Percentiles rank a stretch among this genome's conserved stretches.
Evolutionary conservation across 495 filamentous ascomycete genomes (phyloP).

Genomic region (Terfezia boudieri): DNA sequence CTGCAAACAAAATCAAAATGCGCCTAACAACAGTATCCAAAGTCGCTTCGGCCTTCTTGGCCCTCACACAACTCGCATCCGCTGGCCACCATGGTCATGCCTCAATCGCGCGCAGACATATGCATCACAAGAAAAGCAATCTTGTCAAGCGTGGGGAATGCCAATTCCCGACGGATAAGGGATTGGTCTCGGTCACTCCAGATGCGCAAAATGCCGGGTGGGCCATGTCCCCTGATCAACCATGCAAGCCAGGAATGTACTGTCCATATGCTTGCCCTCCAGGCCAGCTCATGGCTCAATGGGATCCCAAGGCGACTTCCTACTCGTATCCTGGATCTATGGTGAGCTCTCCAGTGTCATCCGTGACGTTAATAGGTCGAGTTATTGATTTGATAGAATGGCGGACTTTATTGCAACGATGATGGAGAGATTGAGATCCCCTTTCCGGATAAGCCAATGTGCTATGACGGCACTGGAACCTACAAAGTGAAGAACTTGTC

Average conservation of each 20-base stretch:
- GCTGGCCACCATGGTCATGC: constrained; percentile 1
- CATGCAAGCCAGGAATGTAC: constrained; percentile 43
- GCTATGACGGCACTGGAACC: constrained; percentile 44
- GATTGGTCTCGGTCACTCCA: constrained; percentile 46
- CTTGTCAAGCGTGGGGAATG: constrained; percentile 24
- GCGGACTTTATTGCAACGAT: constrained; percentile 52
- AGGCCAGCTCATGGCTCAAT: constrained; percentile 58
- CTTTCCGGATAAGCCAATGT: constrained; percentile 46
- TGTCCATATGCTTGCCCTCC: constrained; percentile 62
- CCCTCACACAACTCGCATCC: neutral
- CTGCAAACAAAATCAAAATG: neutral
- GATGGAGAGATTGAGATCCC: constrained; percentile 47
- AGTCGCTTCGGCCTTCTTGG: neutral
- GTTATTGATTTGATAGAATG: constrained; percentile 33
- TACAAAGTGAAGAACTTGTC: constrained; percentile 37
- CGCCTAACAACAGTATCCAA: neutral
- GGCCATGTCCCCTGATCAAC: constrained; percentile 60
- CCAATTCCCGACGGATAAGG: constrained; percentile 42
- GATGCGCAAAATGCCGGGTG: constrained; percentile 46
- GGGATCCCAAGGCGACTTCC: constrained; percentile 44
- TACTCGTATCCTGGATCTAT: constrained; percentile 52
- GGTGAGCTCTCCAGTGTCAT: constrained; percentile 27
- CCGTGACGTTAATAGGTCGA: neutral
- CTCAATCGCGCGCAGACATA: constrained; percentile 10
- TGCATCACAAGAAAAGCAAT: constrained; percentile 8